Evolutionary conservation across 768 basidiomycete species (phyloP), one percentile per base, ranked within the genome.

Genomic region (Boletus insuetus): DNA sequence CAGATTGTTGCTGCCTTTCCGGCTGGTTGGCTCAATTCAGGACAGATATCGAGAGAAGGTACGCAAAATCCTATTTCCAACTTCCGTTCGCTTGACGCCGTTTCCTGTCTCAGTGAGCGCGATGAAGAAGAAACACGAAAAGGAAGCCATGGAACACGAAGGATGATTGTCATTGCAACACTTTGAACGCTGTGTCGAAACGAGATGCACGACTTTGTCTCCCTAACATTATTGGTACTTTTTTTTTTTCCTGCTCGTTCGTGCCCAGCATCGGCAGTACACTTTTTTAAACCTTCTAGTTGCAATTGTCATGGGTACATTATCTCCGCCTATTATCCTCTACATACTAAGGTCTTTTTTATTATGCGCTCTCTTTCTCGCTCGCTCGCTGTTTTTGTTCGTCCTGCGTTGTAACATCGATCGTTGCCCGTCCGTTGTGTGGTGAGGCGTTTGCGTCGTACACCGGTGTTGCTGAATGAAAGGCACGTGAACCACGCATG

Each of bases 1-100:
- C 34, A 85, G 84, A 91, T 94, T 54, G 86, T 92, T 0, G 80
- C 79, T n/a, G 83, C 83, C 2, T 94, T 90, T 70, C 91, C 91
- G 0, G 77, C 85, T 0, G 89, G 89, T 13, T 94, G 91, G 91
- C 83, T 93, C 75, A 84, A 85, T 29, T 90, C 89, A 3, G 88
- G 90, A 4, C 88, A 91, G 69, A 89, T 94, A 56, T 91, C 89
- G 34, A 79, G 91, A 64, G 91, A 94, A 77, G 88, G 90, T 91
- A 48, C 35, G 85, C 70, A 26, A 38, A 24, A 2, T n/a, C 14
- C 3, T 37, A 7, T 13, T 4, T 26, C 5, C 20, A 17, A 3
- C 29, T 12, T 48, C 31, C 31, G 7, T 41, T 22, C 43, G 52
- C 37, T 37, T 53, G 22, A 53, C 49, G 11, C 19, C 10, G 3